These are phyloP conservation scores for Trematosphaeria pertusa DNA, from an alignment of 2,329 filamentous ascomycete genomes.

Conservation along the genomic window DNA sequence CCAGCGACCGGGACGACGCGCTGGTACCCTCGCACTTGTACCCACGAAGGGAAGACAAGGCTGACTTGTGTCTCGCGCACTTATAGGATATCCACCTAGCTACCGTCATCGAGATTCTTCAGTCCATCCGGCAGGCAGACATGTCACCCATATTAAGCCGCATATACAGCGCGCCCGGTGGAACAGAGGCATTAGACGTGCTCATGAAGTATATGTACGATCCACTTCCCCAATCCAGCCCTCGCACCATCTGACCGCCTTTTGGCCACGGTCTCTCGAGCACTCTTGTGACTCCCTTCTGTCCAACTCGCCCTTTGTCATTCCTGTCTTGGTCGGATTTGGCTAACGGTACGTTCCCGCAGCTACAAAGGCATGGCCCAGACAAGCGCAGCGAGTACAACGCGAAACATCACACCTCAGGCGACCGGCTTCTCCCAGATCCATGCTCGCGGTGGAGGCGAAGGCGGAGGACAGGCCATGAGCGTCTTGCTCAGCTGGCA, in stretches of 20 bases:
- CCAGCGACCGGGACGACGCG: slow-evolving; percentile 29
- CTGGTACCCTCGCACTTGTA: slow-evolving; percentile 25
- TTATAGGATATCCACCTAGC: slow-evolving; percentile 81
- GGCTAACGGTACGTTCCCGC: slow-evolving; percentile 24
- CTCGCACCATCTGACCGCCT: slow-evolving; percentile 13
- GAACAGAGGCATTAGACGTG: slow-evolving; percentile 85
- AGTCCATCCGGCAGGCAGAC: slow-evolving; percentile 94
- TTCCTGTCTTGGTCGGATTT: slow-evolving; percentile 5
- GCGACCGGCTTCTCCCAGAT: slow-evolving; percentile 89
- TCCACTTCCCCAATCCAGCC: slow-evolving; percentile 9
- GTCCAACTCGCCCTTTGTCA: slow-evolving; percentile 8
- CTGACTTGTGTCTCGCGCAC: slow-evolving; percentile 34
- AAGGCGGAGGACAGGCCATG: slow-evolving; percentile 85
- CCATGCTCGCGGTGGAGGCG: slow-evolving; percentile 63
- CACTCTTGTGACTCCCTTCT: slow-evolving; percentile 13
- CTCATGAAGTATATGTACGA: slow-evolving; percentile 97
- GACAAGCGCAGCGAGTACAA: slow-evolving; percentile 34
- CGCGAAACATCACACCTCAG: slow-evolving; percentile 69
- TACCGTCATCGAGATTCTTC: slow-evolving; percentile 89
- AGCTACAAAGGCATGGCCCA: slow-evolving; percentile 89
- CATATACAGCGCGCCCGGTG: slow-evolving; percentile 79
- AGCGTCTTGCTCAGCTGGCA: slow-evolving; percentile 98
- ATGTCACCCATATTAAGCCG: slow-evolving; percentile 88
- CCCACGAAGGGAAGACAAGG: slow-evolving; percentile 25
- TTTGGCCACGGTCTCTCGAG: slow-evolving; percentile 11